Evolutionary conservation across 352 stramenopile species (phyloP).

Genomic region (Saprolegnia diclina): DNA sequence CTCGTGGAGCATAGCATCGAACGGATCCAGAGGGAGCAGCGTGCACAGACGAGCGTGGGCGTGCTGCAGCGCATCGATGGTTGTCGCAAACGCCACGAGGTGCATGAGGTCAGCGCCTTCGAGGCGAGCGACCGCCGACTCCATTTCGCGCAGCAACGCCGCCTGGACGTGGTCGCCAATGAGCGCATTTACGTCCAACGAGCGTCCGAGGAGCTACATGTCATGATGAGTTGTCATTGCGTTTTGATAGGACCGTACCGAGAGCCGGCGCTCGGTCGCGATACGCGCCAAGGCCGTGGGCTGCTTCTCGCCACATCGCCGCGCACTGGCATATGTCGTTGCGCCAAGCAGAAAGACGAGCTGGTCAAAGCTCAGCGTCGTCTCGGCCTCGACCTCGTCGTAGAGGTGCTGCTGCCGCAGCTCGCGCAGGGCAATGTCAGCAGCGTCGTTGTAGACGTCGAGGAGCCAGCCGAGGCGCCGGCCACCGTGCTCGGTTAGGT

Average conservation of each 20-base stretch:
- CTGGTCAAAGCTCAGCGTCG: slow-evolving; percentile 75
- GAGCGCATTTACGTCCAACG: slow-evolving; percentile 50
- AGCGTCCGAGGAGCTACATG: slow-evolving; percentile 55
- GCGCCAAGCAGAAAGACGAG: slow-evolving; percentile 61
- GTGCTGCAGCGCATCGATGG: too few species aligned
- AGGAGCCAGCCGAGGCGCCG: slow-evolving; percentile 51
- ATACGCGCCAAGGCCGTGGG: neutral
- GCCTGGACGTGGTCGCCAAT: slow-evolving; percentile 49
- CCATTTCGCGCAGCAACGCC: slow-evolving; percentile 52
- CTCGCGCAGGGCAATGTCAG: slow-evolving; percentile 38
- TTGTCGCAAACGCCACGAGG: slow-evolving; percentile 40
- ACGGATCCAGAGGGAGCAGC: too few species aligned
- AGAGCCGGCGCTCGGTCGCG: neutral
- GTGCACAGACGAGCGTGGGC: too few species aligned
- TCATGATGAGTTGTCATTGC: slow-evolving; percentile 31
- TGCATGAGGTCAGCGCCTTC: slow-evolving; percentile 46
- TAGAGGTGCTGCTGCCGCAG: slow-evolving; percentile 65
- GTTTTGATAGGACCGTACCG: neutral
- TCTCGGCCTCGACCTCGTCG: slow-evolving; percentile 80
- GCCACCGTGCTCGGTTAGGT: slow-evolving; percentile 27
- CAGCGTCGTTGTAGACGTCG: slow-evolving; percentile 84
- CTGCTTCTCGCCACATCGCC: neutral
- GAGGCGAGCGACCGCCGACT: slow-evolving; percentile 43
- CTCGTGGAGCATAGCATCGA: too few species aligned
- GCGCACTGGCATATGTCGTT: slow-evolving; percentile 37